Percentiles rank a stretch among this genome's conserved stretches.
These are phyloP conservation scores for Blastomyces silverae DNA, from an alignment of 2,329 filamentous ascomycete species.

Conservation along the genomic window DNA sequence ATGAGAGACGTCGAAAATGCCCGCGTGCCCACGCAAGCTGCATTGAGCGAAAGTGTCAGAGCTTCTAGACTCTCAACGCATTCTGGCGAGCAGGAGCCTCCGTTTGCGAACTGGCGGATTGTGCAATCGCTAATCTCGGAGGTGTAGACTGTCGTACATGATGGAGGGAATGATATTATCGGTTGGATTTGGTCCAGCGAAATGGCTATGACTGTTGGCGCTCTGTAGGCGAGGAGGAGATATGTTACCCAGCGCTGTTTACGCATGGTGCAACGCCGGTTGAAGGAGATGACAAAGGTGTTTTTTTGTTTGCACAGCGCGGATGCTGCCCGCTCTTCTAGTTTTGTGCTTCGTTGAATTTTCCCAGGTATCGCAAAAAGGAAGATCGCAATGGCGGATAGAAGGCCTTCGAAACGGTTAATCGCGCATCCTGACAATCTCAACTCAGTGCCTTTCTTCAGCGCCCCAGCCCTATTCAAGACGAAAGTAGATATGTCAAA, in stretches of 20 bases:
- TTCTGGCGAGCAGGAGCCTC: constrained; percentile 19
- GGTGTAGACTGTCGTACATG: constrained; percentile 13
- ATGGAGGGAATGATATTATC: constrained; percentile 8
- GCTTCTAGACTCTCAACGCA: constrained; percentile 21
- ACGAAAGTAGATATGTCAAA: background rate
- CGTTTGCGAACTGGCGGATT: constrained; percentile 17
- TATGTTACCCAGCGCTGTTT: constrained; percentile 3
- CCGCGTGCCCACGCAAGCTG: constrained; percentile 19
- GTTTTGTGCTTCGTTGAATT: background rate
- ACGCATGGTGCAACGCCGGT: background rate
- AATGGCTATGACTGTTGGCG: constrained; percentile 8
- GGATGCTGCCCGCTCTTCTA: background rate
- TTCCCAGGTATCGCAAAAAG: background rate
- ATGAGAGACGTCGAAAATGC: constrained; percentile 23
- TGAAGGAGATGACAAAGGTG: background rate
- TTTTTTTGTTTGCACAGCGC: background rate
- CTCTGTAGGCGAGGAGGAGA: background rate
- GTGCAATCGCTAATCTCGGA: constrained; percentile 7
- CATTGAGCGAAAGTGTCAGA: constrained; percentile 17
- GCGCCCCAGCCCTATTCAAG: background rate
- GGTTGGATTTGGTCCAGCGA: constrained; percentile 7
- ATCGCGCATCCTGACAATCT: background rate
- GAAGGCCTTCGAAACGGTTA: background rate
- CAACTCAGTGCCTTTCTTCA: background rate
- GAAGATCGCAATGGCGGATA: background rate